These are phyloP conservation scores for Hamamelis virginiana DNA, from an alignment of 164 flowering plant genomes.

Conservation along the genomic window DNA sequence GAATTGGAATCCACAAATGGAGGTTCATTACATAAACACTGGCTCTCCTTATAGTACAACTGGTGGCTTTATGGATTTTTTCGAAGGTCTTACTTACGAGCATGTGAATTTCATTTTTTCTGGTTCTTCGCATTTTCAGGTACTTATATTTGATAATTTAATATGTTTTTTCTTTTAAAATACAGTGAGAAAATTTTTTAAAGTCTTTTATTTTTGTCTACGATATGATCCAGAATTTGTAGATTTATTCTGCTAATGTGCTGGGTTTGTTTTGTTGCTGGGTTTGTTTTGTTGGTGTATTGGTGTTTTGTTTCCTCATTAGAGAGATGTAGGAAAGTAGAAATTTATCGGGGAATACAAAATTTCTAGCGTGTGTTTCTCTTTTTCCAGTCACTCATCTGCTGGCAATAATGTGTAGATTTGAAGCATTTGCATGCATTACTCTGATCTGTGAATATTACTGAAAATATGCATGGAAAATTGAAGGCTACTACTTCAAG, in stretches of 20 bases:
- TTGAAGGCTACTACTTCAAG: background rate
- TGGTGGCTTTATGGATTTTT: slow-evolving; percentile 64
- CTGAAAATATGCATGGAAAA: background rate
- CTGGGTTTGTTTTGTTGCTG: too few species aligned
- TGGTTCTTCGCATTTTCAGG: slow-evolving; percentile 54
- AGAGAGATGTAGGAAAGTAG: too few species aligned
- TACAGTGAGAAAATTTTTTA: too few species aligned
- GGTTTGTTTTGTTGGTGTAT: too few species aligned
- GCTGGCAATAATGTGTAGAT: too few species aligned
- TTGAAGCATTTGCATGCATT: background rate
- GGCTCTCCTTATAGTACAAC: slow-evolving; percentile 45
- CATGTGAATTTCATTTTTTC: slow-evolving; percentile 71
- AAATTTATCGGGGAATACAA: too few species aligned
- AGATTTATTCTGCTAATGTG: too few species aligned
- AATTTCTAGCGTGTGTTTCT: too few species aligned
- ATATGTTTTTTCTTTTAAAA: background rate
- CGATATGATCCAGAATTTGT: too few species aligned
- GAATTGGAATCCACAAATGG: slow-evolving; percentile 60
- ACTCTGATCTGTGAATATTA: background rate
- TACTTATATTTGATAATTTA: slow-evolving; percentile 7
- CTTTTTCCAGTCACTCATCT: too few species aligned
- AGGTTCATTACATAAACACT: slow-evolving; percentile 36
- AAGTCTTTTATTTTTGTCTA: too few species aligned
- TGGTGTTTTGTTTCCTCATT: too few species aligned
- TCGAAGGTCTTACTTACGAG: slow-evolving; percentile 63